These are phyloP conservation scores for Cantharellus cinnabarinus DNA, from an alignment of 768 basidiomycete species.

Conservation along the genomic window DNA sequence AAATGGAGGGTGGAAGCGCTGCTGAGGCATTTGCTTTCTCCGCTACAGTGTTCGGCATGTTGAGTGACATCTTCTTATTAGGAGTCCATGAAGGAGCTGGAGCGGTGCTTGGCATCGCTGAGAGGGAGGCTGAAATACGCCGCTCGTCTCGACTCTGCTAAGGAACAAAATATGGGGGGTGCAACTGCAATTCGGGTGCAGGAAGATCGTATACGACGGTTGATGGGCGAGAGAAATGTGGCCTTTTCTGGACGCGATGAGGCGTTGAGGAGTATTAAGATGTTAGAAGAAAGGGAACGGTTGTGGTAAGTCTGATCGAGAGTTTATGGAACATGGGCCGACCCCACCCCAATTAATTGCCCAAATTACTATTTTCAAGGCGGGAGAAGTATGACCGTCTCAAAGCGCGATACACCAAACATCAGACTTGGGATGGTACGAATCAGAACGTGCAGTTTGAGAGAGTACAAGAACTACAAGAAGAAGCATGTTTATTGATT, in stretches of 20 bases:
- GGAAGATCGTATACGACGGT: neutral
- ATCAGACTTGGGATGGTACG: neutral
- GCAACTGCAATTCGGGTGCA: neutral
- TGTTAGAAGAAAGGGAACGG: neutral
- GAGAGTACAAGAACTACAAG: neutral
- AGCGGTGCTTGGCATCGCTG: neutral
- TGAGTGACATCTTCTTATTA: no score
- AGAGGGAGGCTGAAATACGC: neutral
- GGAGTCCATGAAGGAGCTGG: no score
- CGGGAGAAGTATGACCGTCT: neutral
- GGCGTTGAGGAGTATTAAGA: neutral
- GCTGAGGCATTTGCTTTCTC: no score
- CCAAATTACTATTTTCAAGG: neutral
- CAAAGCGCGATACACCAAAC: neutral
- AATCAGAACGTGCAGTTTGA: neutral
- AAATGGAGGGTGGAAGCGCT: no score
- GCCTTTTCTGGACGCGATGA: neutral
- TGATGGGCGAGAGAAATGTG: neutral
- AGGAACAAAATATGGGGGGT: neutral
- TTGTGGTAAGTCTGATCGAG: no score
- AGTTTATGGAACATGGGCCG: no score
- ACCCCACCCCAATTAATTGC: neutral
- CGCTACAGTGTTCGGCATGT: no score
- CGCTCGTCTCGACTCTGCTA: neutral
- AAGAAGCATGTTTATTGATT: neutral